phyloP scores from a whole-genome alignment of 1,284 basidiomycete genomes.

The Hymenochaete sp. region DNA sequence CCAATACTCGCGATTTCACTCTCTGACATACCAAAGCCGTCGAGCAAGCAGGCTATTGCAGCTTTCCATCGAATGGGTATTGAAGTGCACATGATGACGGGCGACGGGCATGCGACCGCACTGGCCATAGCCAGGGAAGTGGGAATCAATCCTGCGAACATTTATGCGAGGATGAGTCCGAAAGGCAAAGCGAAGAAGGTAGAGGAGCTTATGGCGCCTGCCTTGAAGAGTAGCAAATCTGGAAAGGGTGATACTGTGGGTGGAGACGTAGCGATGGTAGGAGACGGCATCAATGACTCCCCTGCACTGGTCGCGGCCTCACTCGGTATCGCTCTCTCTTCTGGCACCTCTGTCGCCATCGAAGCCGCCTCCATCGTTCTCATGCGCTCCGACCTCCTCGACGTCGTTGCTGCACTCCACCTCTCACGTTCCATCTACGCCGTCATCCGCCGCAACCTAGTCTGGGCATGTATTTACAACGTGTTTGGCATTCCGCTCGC shows the following conservation, averaged over 20 bases:
- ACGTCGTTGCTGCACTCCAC: constrained; percentile 93
- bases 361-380: constrained; percentile 98
- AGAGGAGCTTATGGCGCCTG: constrained; percentile 65
- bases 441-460: constrained; percentile 82
- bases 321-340: constrained; percentile 92
- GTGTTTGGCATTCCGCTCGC: constrained; percentile 94
- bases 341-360: constrained; percentile 93
- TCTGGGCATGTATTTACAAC: constrained; percentile 95
- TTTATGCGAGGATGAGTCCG: constrained; percentile 86
- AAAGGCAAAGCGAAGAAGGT: constrained; percentile 86
- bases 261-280: constrained; percentile 88
- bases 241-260: background rate
- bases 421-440: constrained; percentile 84
- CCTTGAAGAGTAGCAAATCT: constrained; percentile 29
- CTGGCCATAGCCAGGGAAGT: constrained; percentile 80
- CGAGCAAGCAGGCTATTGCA: constrained; percentile 71
- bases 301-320: constrained; percentile 93
- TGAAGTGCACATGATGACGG: constrained; percentile 86
- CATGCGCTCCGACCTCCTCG: constrained; percentile 91
- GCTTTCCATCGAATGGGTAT: constrained; percentile 83
- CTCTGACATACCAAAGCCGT: constrained; percentile 76
- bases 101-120: constrained; percentile 78
- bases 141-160: constrained; percentile 71
- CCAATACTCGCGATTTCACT: constrained; percentile 53
- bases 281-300: constrained; percentile 98